Percentiles rank a stretch among this genome's conserved stretches.
Conservation (phyloP, 306 rosid genomes). For the Rubus idaeus region DNA sequence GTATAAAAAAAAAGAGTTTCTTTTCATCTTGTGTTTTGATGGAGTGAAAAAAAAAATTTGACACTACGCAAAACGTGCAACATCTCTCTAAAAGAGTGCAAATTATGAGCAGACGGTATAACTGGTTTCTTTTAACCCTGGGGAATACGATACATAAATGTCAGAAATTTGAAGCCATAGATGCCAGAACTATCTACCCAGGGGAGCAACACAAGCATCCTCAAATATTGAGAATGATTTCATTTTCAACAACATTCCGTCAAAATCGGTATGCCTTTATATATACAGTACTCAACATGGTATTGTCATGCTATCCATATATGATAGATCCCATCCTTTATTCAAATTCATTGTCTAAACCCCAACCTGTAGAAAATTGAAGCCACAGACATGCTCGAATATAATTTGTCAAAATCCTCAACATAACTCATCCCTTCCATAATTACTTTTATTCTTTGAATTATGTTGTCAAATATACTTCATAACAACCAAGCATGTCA, state of each 20-base stretch:
- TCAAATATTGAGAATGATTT: neutral
- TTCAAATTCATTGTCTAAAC: conserved; percentile 3
- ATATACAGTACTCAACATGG: neutral
- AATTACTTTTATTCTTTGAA: conserved; percentile 6
- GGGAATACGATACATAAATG: too few species aligned
- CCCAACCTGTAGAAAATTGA: conserved; percentile 3
- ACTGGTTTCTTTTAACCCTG: too few species aligned
- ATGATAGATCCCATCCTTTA: neutral
- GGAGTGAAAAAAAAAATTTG: too few species aligned
- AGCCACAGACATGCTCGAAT: conserved; percentile 6
- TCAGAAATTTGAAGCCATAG: too few species aligned
- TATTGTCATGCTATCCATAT: neutral
- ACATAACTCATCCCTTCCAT: conserved; percentile 7
- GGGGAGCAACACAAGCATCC: neutral
- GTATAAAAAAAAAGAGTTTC: too few species aligned
- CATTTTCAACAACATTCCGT: neutral
- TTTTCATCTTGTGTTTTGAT: too few species aligned
- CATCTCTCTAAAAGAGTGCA: too few species aligned
- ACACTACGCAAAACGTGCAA: too few species aligned
- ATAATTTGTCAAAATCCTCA: conserved; percentile 11
- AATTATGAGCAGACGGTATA: too few species aligned
- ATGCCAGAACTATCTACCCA: neutral
- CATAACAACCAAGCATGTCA: neutral
- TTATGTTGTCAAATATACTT: conserved; percentile 7
- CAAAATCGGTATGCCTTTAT: neutral